Conservation (phyloP, 495 filamentous ascomycete species). For the Lophiotrema nucula region DNA sequence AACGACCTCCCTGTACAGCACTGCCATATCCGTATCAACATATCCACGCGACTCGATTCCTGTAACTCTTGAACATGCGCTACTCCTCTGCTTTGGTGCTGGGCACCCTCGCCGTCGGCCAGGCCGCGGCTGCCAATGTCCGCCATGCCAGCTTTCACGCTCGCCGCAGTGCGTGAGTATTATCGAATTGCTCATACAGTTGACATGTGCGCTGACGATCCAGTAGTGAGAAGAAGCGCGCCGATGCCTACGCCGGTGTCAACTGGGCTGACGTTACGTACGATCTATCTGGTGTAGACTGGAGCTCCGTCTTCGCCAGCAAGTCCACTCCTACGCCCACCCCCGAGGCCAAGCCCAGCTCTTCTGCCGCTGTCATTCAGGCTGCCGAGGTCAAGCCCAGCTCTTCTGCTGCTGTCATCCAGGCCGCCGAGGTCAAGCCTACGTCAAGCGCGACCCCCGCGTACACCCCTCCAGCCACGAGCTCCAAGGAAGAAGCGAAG, state of each 20-base stretch:
- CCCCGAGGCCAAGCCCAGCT: neutral
- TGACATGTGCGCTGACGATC: neutral
- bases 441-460: neutral
- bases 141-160: slow-evolving; percentile 32
- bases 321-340: neutral
- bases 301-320: slow-evolving; percentile 13
- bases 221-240: slow-evolving; percentile 7
- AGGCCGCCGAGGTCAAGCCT: neutral
- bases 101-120: slow-evolving; percentile 31
- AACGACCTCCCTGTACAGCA: neutral
- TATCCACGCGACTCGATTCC: slow-evolving; percentile 4
- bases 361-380: neutral
- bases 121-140: slow-evolving; percentile 30
- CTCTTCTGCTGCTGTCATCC: neutral
- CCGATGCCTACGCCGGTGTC: neutral
- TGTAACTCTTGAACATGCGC: slow-evolving; percentile 25
- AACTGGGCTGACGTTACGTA: slow-evolving; percentile 17
- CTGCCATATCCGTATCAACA: neutral
- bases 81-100: slow-evolving; percentile 35
- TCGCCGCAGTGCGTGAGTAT: slow-evolving; percentile 25
- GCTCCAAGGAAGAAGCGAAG: slow-evolving; percentile 11
- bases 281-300: slow-evolving; percentile 23
- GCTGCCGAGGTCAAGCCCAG: neutral
- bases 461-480: neutral
- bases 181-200: neutral